Evolutionary conservation across 176 grass and related monocot species (phyloP).

Genomic region (Hordeum marinum): DNA sequence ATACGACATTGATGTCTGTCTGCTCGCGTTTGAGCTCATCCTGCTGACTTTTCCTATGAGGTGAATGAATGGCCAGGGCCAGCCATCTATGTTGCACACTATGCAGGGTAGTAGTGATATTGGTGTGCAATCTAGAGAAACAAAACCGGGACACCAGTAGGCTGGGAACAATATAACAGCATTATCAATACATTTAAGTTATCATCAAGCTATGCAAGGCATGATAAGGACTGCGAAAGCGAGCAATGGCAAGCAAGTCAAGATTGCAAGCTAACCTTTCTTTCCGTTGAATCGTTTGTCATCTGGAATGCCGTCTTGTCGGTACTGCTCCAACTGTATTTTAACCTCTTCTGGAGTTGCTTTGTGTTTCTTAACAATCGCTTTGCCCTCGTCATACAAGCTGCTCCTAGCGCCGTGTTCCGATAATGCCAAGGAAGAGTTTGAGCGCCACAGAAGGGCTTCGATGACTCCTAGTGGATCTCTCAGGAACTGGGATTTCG

Average conservation of each 20-base stretch:
- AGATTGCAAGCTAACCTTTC: slow-evolving; percentile 58
- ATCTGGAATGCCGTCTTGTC: slow-evolving; percentile 69
- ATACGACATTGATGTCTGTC: neutral
- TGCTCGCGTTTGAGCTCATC: neutral
- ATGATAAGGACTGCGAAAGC: neutral
- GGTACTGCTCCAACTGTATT: slow-evolving; percentile 70
- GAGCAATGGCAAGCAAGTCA: neutral
- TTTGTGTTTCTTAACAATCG: slow-evolving; percentile 89
- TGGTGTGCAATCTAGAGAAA: neutral
- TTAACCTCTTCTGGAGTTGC: slow-evolving; percentile 89
- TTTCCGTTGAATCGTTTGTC: slow-evolving; percentile 80
- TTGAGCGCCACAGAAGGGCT: slow-evolving; percentile 76
- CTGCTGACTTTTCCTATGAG: neutral
- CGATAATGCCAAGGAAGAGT: slow-evolving; percentile 81
- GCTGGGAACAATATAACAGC: too few relatives aligned
- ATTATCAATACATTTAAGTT: too few relatives aligned
- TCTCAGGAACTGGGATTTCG: slow-evolving; percentile 85
- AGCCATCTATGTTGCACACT: neutral
- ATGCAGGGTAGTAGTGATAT: neutral
- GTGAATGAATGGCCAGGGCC: neutral
- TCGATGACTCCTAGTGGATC: slow-evolving; percentile 81
- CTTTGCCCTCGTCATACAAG: slow-evolving; percentile 85
- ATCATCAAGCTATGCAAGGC: too few relatives aligned
- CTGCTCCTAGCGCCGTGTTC: slow-evolving; percentile 88
- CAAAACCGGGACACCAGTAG: too few relatives aligned